Base-by-base conservation (phyloP, 208 protist genomes). In the Trichomonas gallinae region DNA sequence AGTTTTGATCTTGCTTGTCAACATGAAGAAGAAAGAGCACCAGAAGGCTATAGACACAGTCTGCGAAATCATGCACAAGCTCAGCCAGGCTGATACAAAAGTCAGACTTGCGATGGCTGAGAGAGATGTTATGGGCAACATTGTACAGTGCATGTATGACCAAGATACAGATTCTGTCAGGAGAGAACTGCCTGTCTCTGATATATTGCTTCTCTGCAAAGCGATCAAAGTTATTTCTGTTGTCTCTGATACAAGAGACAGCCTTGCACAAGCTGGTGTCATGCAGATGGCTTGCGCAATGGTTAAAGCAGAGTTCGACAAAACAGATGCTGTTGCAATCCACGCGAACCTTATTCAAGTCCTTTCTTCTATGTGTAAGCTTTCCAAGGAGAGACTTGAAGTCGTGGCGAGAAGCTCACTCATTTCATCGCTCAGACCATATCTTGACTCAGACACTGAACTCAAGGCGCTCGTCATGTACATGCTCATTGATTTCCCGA, bases 211-310 rank as follows among this genome's bases (percentile, higher is more conserved):
- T 13, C 44, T 93, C 9, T 93, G 44, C 15, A 93, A 93, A 31
- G n/a, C 87, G 0, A 51, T 93, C 8, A 93, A 93, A 51, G 42
- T 51, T 23, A 89, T 48, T n/a, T 15, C 15, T 48, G 45, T 93
- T 21, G 87, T 48, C 44, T n/a, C 87, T 38, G 87, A 93, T 48
- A 93, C 87, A 93, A 23, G 87, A 38, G 87, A 93, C 15, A 51
- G 34, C 26, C 44, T 93, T 23, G 45, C 87, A 51, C 17, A 34
- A 48, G 11, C 87, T 17, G 87, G 87, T 38, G 87, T 93, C 10
- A 93, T 93, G 87, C 15, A 51, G 44, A 93, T 93, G 87, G 45
- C 87, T 58, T 93, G 87, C 26, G 87, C 42, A 51, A 51, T 93
- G 44, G 42, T 93, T 13, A 93, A 93, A 93, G 21, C 26, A 49